Conservation (phyloP, 345 rosid genomes). For the Eucalyptus virginea region DNA sequence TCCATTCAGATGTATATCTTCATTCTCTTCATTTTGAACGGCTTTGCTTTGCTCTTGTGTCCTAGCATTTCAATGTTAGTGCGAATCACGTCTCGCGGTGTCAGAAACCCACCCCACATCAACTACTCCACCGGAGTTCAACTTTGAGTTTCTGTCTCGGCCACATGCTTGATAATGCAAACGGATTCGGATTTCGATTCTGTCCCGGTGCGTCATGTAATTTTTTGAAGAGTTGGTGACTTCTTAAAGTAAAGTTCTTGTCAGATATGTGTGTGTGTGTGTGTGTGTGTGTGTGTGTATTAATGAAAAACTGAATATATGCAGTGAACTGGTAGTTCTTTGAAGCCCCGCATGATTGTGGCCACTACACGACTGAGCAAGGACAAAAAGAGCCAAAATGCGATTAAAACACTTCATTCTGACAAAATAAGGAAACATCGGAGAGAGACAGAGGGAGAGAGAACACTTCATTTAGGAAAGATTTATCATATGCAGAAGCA, state of each 20-base stretch:
- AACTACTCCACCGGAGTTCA: background rate
- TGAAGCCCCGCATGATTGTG: background rate
- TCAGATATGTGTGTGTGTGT: background rate
- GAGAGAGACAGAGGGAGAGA: background rate
- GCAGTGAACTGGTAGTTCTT: background rate
- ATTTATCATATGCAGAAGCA: background rate
- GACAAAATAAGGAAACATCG: background rate
- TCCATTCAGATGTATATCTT: background rate
- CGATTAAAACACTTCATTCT: background rate
- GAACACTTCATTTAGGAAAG: background rate
- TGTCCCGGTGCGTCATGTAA: background rate
- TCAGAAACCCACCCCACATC: background rate
- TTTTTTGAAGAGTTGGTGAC: background rate
- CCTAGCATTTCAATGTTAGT: background rate
- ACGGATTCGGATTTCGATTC: background rate
- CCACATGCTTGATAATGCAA: background rate
- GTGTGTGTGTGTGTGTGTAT: too few species aligned
- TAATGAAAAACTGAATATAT: background rate
- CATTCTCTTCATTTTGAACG: background rate
- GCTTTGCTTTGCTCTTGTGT: background rate
- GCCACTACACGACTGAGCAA: background rate
- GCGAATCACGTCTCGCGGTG: background rate
- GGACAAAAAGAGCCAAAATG: background rate
- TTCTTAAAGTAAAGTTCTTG: background rate
- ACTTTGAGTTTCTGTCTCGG: background rate